Evolutionary conservation across 345 rosid genomes (phyloP).

Genomic region (Cardamine resedifolia): DNA sequence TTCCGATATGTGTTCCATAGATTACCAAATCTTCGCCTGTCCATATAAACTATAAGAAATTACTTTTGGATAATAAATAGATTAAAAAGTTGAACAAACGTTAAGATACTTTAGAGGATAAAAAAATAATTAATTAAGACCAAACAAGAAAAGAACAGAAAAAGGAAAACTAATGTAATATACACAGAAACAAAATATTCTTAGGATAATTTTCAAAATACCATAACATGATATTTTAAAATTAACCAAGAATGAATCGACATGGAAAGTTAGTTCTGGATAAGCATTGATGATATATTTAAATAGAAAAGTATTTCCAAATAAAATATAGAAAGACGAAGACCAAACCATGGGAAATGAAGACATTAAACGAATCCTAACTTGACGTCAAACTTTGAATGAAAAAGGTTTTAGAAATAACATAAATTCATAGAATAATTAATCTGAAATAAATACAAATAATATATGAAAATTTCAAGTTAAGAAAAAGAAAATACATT

Average conservation of each 20-base stretch:
- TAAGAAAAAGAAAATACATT: not conserved
- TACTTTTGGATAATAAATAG: not conserved
- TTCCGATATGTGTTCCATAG: not conserved
- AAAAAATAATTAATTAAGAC: not conserved
- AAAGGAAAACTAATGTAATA: not conserved
- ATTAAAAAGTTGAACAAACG: not conserved
- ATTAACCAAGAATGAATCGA: not conserved
- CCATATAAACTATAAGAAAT: not conserved
- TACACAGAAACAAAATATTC: not conserved
- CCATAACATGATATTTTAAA: not conserved
- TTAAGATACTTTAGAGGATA: not conserved
- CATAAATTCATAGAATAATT: not conserved
- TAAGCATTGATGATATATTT: not conserved
- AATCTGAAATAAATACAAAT: not conserved
- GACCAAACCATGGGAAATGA: not conserved
- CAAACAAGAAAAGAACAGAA: not conserved
- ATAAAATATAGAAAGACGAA: not conserved
- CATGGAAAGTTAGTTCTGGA: conserved; percentile 20
- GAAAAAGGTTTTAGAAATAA: not conserved
- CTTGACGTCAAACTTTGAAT: not conserved
- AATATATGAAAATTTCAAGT: not conserved
- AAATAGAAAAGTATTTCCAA: not conserved
- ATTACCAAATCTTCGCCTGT: not conserved
- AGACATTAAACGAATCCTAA: not conserved
- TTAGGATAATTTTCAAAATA: not conserved